phyloP scores from a whole-genome alignment of 768 basidiomycete species.

The Mrakia blollopis region DNA sequence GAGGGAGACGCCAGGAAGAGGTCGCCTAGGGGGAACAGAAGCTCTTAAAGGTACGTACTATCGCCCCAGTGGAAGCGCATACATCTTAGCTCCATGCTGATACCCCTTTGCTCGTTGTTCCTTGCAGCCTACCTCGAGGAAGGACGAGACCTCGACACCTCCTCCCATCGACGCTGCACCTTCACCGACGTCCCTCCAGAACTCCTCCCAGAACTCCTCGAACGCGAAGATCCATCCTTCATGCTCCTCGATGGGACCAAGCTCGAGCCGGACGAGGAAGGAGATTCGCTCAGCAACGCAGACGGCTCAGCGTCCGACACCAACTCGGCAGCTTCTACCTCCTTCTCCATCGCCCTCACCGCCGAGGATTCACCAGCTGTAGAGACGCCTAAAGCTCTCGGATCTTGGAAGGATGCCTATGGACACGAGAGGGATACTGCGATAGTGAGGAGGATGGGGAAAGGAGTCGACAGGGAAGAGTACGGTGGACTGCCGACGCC shows the following conservation, averaged over 20 bases:
- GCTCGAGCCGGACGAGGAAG: slow-evolving; percentile 6
- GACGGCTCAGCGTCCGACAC: slow-evolving; percentile 1
- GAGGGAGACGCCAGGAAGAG: not conserved
- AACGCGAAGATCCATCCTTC: not conserved
- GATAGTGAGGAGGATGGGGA: not conserved
- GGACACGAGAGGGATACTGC: not conserved
- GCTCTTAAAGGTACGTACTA: not conserved
- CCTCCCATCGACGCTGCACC: slow-evolving; percentile 7
- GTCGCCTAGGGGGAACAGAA: not conserved
- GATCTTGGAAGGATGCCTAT: not conserved
- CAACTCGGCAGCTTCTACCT: not conserved
- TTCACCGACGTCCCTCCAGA: slow-evolving; percentile 12
- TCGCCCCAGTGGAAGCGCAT: no score
- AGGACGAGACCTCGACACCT: slow-evolving; percentile 3
- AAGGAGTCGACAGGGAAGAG: not conserved
- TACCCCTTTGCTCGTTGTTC: not conserved
- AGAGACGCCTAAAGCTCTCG: not conserved
- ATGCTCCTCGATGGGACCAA: not conserved
- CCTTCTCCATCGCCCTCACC: slow-evolving; percentile 10
- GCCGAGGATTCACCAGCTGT: not conserved
- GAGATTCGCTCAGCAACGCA: not conserved
- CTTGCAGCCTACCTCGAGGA: not conserved
- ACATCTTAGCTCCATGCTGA: not conserved
- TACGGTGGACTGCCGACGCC: not conserved
- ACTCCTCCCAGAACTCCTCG: not conserved